Evolutionary conservation across 352 stramenopile species (phyloP).

Genomic region (Globisporangium nagaii): DNA sequence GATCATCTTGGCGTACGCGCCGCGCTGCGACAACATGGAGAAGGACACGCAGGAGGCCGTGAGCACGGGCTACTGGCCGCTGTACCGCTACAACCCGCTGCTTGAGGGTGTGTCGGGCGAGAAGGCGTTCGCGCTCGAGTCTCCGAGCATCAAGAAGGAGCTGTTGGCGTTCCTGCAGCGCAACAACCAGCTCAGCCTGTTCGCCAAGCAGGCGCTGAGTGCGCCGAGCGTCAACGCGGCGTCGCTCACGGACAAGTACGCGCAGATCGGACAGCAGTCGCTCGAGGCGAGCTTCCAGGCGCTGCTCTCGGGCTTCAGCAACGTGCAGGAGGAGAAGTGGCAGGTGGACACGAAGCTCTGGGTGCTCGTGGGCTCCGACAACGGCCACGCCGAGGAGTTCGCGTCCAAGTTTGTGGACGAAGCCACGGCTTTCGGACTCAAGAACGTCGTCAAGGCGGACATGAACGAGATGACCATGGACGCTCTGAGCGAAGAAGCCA

Average conservation of each 20-base stretch:
- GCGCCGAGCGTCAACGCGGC: conserved; percentile 13
- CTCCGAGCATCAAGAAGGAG: conserved; percentile 89
- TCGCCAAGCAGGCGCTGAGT: conserved; percentile 71
- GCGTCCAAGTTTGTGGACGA: conserved; percentile 69
- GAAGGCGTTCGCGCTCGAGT: conserved; percentile 88
- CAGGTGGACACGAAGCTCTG: conserved; percentile 71
- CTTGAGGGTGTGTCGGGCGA: conserved; percentile 74
- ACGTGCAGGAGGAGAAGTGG: conserved; percentile 38
- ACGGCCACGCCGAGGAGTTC: conserved; percentile 68
- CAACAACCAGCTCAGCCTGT: conserved; percentile 88
- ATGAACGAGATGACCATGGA: conserved; percentile 81
- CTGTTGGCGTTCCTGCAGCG: conserved; percentile 84
- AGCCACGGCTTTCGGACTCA: conserved; percentile 54
- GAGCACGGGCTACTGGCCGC: conserved; percentile 85
- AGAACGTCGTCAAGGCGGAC: conserved; percentile 79
- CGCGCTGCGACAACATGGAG: conserved; percentile 78
- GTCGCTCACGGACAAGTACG: conserved; percentile 62
- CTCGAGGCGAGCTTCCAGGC: conserved; percentile 81
- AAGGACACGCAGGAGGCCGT: conserved; percentile 87
- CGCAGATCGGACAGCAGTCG: conserved; percentile 74
- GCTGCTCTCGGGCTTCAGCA: conserved; percentile 65
- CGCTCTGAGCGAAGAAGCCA: conserved; percentile 58
- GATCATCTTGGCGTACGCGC: conserved; percentile 88
- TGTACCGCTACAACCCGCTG: conserved; percentile 90
- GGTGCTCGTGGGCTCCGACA: conserved; percentile 75